Evolutionary conservation across 768 basidiomycete species (phyloP).

Genomic region (Sporobolomyces phaffii): DNA sequence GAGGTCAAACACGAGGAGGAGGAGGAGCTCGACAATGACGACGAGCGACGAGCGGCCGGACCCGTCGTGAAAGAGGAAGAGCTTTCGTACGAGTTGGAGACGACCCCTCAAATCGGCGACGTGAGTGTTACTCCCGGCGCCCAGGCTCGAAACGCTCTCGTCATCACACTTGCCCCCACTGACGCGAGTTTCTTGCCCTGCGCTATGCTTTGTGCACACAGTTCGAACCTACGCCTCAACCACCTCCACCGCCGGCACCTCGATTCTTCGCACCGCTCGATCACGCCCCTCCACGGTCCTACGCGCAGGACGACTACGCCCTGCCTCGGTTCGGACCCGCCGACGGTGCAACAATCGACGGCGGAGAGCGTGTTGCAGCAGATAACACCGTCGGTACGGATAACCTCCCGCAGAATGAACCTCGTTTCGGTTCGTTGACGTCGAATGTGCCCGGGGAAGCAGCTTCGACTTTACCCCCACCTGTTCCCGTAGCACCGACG

Average conservation of each 20-base stretch:
- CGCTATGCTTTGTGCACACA: not conserved
- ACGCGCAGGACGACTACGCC: not conserved
- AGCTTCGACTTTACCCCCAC: not conserved
- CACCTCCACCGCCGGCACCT: not conserved
- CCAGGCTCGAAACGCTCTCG: no score
- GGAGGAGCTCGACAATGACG: no score
- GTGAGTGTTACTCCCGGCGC: no score
- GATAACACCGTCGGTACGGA: no score
- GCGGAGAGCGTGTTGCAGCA: not conserved
- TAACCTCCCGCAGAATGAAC: not conserved
- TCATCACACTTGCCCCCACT: no score
- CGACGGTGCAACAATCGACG: not conserved
- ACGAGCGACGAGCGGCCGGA: not conserved
- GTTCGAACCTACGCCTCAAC: constrained; percentile 11
- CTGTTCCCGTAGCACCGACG: no score
- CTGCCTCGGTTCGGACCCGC: not conserved
- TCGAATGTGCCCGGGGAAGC: no score
- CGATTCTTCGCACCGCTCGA: not conserved
- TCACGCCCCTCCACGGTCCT: not conserved
- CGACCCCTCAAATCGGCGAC: not conserved
- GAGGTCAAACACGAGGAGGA: constrained; percentile 1
- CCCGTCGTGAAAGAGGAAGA: constrained; percentile 17
- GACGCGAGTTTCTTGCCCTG: no score
- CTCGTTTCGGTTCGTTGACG: no score
- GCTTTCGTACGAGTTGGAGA: not conserved